Evolutionary conservation across 78 protist species (phyloP).

Genomic region (Dictyostelium citrinum): DNA sequence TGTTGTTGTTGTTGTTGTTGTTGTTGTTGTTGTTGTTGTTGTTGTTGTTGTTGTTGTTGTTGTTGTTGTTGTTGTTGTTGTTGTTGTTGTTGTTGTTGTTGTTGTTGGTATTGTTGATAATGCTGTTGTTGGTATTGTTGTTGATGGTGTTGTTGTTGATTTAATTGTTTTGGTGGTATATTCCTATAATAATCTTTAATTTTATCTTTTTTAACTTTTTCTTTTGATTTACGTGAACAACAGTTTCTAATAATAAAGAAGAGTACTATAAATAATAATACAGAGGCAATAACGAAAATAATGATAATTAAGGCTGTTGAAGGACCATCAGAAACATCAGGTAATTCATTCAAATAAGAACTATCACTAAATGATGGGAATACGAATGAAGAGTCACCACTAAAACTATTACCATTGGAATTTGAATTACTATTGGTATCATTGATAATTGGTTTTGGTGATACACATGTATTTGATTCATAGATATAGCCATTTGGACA

Average conservation of each 20-base stretch:
- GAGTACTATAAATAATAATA: background rate
- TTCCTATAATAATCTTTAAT: background rate
- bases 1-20: background rate
- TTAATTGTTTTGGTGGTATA: background rate
- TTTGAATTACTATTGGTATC: background rate
- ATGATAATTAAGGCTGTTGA: background rate
- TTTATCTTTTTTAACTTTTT: background rate
- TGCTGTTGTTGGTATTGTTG: background rate
- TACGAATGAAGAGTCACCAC: background rate
- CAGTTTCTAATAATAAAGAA: background rate
- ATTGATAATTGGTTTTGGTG: background rate
- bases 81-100: background rate
- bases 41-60: background rate
- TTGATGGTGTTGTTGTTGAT: background rate
- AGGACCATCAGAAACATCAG: background rate
- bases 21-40: background rate
- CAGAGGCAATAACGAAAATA: background rate
- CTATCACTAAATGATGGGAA: background rate
- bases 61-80: background rate
- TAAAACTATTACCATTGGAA: background rate
- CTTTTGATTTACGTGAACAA: background rate
- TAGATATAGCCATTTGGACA: background rate
- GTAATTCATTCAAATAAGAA: background rate
- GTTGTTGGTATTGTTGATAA: background rate
- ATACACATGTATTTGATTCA: background rate